Base-by-base conservation (phyloP, 75 land plant genomes). In the Pinus tabuliformis region DNA sequence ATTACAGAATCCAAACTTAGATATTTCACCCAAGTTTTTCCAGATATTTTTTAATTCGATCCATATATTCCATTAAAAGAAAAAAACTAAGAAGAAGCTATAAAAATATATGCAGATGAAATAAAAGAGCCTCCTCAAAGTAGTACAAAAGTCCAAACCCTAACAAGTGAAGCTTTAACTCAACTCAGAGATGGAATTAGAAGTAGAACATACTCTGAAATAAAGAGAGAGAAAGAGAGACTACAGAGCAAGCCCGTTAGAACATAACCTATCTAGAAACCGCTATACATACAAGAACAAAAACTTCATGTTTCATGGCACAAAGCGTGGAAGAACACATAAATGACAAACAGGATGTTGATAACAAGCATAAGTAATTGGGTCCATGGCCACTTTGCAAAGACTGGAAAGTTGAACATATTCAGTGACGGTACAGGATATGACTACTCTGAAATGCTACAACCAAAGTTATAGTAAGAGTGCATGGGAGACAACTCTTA, bases 281-380 rank as follows among this genome's bases (percentile, higher is more conserved):
- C 17, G 11, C n/a, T 42, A 73, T n/a, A 73, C 39, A 39, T 49
- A n/a, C 15, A 77, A 37, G 76, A 72, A 73, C n/a, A 24, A 18
- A 36, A 77, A 75, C 21, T 68, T 49, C 18, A 16, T 45, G 74
- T 72, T 72, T 15, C 17, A 24, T 24, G 45, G 59, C 18, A n/a
- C 63, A 62, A 24, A 62, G 18, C 24, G 1, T n/a, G 17, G 24
- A 7, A n/a, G 6, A 64, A 36, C 33, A 16, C 37, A 36, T 36
- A 64, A 64, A 28, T 36, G 6, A 16, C 68, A 36, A 28, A 33
- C 68, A 36, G 7, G 68, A 68, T 68, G 14, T 39, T 8, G 24
- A 33, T 37, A 36, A 68, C 22, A 68, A 68, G 52, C 45, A 64
- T 33, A 64, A 63, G 68, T 39, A 64, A 64, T 64, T 36, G 30